These are phyloP conservation scores for Achaetomium macrosporum DNA, from an alignment of 2,329 filamentous ascomycete genomes.

Conservation along the genomic window DNA sequence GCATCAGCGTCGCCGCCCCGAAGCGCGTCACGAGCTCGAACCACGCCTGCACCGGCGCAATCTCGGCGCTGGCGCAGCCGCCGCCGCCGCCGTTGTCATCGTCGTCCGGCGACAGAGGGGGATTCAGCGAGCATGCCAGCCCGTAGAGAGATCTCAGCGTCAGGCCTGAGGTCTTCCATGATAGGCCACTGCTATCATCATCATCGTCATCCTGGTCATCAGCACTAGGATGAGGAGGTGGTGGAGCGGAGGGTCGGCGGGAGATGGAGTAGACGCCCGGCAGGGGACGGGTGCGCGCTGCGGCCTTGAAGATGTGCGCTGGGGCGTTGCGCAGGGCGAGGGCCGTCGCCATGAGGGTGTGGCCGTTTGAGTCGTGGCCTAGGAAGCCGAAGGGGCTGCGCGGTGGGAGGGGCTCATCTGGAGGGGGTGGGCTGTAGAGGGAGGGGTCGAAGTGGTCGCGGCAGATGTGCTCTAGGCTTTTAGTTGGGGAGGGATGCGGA, in stretches of 20 bases:
- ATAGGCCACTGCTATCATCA: conserved; percentile 10
- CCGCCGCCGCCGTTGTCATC: too few relatives aligned
- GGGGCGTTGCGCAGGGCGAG: conserved; percentile 36
- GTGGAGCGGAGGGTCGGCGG: conserved; percentile 31
- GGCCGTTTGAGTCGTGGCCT: conserved; percentile 26
- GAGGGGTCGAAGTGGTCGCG: conserved; percentile 43
- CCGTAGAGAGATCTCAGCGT: conserved; percentile 39
- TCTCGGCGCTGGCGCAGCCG: too few relatives aligned
- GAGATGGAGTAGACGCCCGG: conserved; percentile 26
- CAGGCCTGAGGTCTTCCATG: conserved; percentile 37
- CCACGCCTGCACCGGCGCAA: conserved; percentile 50
- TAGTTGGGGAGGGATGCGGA: background rate
- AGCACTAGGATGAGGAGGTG: background rate
- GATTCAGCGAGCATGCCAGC: conserved; percentile 41
- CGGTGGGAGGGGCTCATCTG: conserved; percentile 27
- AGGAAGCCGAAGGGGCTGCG: conserved; percentile 1
- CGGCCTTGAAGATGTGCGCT: conserved; percentile 6
- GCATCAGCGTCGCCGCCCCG: conserved; percentile 35
- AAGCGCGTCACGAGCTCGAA: conserved; percentile 45
- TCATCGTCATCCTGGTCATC: too few relatives aligned
- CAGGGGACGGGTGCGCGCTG: background rate
- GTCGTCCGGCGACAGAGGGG: conserved; percentile 29
- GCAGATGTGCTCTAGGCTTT: conserved; percentile 47
- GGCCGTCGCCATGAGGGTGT: conserved; percentile 41
- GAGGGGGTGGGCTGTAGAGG: conserved; percentile 31